phyloP scores from a whole-genome alignment of 129 eudicot genomes.

The Centaurea solstitialis region DNA sequence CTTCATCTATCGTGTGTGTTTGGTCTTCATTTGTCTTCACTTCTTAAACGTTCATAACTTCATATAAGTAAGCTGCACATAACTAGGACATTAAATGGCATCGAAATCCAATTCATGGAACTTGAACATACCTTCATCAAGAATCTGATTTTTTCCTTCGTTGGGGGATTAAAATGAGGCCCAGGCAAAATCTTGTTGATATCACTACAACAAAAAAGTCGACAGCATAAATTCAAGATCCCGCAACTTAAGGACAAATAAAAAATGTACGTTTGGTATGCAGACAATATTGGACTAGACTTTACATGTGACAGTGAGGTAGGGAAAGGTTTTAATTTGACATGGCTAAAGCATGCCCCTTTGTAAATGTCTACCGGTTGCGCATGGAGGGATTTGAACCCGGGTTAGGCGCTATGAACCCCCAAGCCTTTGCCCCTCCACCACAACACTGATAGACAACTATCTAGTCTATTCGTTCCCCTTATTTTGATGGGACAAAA shows the following conservation, averaged over 20 bases:
- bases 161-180: slow-evolving; percentile 97
- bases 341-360: too few relatives aligned
- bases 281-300: neutral
- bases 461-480: neutral
- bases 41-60: neutral
- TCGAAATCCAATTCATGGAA: neutral
- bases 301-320: neutral
- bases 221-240: slow-evolving; percentile 7
- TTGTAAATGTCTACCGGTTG: too few relatives aligned
- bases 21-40: neutral
- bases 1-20: neutral
- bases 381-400: too few relatives aligned
- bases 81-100: neutral
- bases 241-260: neutral
- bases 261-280: neutral
- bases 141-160: slow-evolving; percentile 60
- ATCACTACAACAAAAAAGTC: slow-evolving; percentile 49
- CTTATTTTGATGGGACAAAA: slow-evolving; percentile 3
- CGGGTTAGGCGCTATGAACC: too few relatives aligned
- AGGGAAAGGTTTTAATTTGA: neutral
- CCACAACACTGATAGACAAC: too few relatives aligned
- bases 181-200: slow-evolving; percentile 91
- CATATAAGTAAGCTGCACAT: neutral
- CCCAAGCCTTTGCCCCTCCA: too few relatives aligned
- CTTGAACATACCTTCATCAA: slow-evolving; percentile 69